Percentiles rank a stretch among this genome's conserved stretches.
Conservation (phyloP, 2,329 filamentous ascomycete genomes). For the Aspergillus fijiensis region DNA sequence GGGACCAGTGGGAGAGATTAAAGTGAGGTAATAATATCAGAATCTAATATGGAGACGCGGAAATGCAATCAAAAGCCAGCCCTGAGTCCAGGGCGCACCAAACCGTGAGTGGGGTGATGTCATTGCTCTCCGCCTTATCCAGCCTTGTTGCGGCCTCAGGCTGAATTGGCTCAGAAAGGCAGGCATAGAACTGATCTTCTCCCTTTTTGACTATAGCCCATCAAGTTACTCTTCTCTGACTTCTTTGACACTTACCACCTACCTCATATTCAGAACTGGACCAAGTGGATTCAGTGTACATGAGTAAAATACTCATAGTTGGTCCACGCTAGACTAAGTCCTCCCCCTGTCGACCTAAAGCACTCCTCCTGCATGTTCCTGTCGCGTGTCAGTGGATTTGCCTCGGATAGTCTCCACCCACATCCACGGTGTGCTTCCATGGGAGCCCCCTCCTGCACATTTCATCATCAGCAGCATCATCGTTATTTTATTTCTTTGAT, state of each 20-base stretch:
- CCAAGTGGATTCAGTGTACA: no score
- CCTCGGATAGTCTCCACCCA: slow-evolving; percentile 3
- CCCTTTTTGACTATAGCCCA: background rate
- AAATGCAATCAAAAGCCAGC: background rate
- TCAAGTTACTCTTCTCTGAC: background rate
- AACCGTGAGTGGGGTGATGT: slow-evolving; percentile 3
- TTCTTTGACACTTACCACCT: no score
- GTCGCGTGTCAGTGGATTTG: background rate
- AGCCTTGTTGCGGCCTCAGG: background rate
- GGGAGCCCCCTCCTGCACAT: background rate
- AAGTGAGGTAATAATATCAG: background rate
- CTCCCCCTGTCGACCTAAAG: background rate
- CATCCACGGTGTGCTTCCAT: background rate
- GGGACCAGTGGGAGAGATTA: background rate
- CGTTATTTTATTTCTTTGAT: background rate
- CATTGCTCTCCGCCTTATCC: slow-evolving; percentile 1
- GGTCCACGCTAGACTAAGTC: background rate
- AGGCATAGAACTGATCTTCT: background rate
- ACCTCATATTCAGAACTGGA: no score
- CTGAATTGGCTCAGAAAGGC: background rate
- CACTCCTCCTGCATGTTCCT: background rate
- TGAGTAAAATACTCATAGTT: background rate
- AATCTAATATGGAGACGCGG: background rate
- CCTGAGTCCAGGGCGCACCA: background rate
- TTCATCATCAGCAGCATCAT: background rate